Conservation (phyloP, 192 early-diverging fungal genomes). For the Mortierella claussenii region DNA sequence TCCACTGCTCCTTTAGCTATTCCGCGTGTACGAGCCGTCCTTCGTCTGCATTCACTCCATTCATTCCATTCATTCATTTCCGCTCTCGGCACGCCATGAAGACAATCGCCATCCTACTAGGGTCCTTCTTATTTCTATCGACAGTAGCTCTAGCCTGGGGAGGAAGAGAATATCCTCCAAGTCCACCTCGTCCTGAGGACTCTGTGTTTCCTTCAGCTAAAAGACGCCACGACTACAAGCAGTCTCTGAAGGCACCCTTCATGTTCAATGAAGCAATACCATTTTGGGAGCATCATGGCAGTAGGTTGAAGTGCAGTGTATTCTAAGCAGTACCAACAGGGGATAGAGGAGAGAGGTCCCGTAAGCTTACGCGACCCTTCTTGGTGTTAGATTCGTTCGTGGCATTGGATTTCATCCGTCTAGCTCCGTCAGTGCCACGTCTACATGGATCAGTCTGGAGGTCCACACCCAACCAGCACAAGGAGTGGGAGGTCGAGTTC, state of each 20-base stretch:
- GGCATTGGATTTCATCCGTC: slow-evolving; percentile 62
- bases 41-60: too few species aligned
- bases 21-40: too few species aligned
- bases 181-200: too few species aligned
- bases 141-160: not conserved
- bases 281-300: slow-evolving; percentile 60
- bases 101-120: not conserved
- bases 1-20: not conserved
- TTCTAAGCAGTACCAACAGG: too few species aligned
- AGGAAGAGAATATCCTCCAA: too few species aligned
- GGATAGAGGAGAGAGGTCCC: too few species aligned
- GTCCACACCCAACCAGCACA: slow-evolving; percentile 63
- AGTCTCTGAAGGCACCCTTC: slow-evolving; percentile 68
- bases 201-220: slow-evolving; percentile 28
- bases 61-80: not conserved
- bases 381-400: slow-evolving; percentile 47
- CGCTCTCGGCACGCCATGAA: not conserved
- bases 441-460: slow-evolving; percentile 71
- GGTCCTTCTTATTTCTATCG: not conserved
- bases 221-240: slow-evolving; percentile 67
- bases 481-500: slow-evolving; percentile 79
- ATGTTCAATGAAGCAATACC: slow-evolving; percentile 60
- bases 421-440: slow-evolving; percentile 70
- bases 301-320: slow-evolving; percentile 51
- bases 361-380: too few species aligned